phyloP scores from a whole-genome alignment of 2,329 filamentous ascomycete species.

The Drechslerella stenobrocha region DNA sequence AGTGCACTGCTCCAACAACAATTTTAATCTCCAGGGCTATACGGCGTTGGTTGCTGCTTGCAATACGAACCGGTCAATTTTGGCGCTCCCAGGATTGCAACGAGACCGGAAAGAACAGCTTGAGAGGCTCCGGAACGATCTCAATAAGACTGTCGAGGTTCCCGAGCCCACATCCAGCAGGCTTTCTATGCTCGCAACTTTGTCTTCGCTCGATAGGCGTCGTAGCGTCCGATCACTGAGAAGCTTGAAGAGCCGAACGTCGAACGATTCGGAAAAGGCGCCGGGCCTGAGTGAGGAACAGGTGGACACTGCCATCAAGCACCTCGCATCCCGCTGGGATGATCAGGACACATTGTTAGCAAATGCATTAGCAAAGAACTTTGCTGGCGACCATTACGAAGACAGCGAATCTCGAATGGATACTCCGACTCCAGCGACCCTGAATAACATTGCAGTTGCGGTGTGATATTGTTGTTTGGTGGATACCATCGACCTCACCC shows the following conservation, averaged over 20 bases:
- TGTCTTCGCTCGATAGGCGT: constrained; percentile 28
- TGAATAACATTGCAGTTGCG: constrained; percentile 39
- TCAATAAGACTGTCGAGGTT: constrained; percentile 48
- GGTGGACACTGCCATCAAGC: constrained; percentile 37
- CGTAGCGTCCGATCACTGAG: constrained; percentile 45
- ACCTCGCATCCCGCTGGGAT: constrained; percentile 37
- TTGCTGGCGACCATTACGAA: constrained; percentile 11
- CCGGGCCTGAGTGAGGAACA: constrained; percentile 38
- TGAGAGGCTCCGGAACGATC: constrained; percentile 55
- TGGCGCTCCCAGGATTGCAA: constrained; percentile 67
- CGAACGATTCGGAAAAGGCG: constrained; percentile 45
- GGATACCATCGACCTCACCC: background rate
- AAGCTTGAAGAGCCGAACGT: constrained; percentile 33
- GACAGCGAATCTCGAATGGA: constrained; percentile 37
- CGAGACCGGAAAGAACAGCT: constrained; percentile 66
- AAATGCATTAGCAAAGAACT: constrained; percentile 25
- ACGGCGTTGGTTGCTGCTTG: constrained; percentile 70
- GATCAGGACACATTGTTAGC: constrained; percentile 30
- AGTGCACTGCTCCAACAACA: constrained; percentile 72
- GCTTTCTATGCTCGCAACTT: constrained; percentile 24
- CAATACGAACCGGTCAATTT: constrained; percentile 66
- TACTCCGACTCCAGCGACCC: constrained; percentile 33
- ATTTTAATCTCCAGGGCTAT: constrained; percentile 70
- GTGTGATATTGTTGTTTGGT: constrained; percentile 19
- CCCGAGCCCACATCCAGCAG: constrained; percentile 30